These are phyloP conservation scores for Lithocarpus polystachyus DNA, from an alignment of 306 rosid species.

Conservation along the genomic window DNA sequence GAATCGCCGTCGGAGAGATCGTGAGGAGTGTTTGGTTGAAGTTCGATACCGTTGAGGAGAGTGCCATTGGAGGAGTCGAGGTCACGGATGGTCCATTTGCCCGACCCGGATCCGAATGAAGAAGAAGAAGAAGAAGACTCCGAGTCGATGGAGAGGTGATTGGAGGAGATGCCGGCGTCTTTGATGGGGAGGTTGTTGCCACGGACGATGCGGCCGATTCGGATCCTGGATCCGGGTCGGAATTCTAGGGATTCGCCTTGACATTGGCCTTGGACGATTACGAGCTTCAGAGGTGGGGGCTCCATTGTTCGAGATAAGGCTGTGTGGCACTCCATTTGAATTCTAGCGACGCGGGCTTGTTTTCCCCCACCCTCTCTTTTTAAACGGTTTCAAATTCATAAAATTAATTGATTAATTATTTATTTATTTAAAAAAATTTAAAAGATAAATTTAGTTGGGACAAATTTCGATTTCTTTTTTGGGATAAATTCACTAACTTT, in stretches of 20 bases:
- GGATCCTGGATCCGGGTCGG: constrained; percentile 42
- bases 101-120: constrained; percentile 24
- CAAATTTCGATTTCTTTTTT: too few relatives aligned
- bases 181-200: constrained; percentile 67
- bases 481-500: too few relatives aligned
- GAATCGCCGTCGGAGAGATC: constrained; percentile 40
- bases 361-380: too few relatives aligned
- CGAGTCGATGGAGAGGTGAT: constrained; percentile 49
- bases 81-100: constrained; percentile 62
- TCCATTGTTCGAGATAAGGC: constrained; percentile 33
- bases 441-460: too few relatives aligned
- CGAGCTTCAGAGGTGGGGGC: constrained; percentile 37
- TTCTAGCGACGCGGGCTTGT: too few relatives aligned
- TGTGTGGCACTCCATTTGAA: too few relatives aligned
- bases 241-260: constrained; percentile 55
- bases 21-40: constrained; percentile 40
- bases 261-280: constrained; percentile 60
- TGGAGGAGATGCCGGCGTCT: constrained; percentile 72
- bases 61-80: constrained; percentile 85
- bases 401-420: too few relatives aligned
- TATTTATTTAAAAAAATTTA: too few relatives aligned
- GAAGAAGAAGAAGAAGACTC: constrained; percentile 1
- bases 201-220: constrained; percentile 65
- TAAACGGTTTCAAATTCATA: too few relatives aligned
- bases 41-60: constrained; percentile 35